Conservation (phyloP, 1,284 basidiomycete genomes). For the Ustilago curta region DNA sequence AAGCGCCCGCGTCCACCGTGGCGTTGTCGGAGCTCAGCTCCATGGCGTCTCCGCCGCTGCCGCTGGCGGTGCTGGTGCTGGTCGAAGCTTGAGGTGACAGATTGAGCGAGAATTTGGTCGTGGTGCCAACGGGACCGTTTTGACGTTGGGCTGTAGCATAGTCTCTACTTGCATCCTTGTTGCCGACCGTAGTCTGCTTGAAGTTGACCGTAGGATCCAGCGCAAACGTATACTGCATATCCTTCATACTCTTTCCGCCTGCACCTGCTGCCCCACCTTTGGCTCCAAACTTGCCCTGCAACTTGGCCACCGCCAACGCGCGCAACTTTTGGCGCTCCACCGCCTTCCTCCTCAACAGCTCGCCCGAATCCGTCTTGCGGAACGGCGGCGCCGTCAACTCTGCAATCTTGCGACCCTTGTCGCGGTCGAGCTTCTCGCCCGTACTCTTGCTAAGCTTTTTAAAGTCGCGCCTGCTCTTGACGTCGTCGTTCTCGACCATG, state of each 20-base stretch:
- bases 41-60: constrained; percentile 13
- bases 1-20: constrained; percentile 17
- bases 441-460: constrained; percentile 47
- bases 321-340: constrained; percentile 48
- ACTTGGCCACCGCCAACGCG: constrained; percentile 47
- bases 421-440: constrained; percentile 54
- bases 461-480: constrained; percentile 45
- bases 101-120: constrained; percentile 43
- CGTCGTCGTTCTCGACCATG: constrained; percentile 51
- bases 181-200: constrained; percentile 44
- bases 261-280: constrained; percentile 8
- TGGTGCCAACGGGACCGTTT: constrained; percentile 38
- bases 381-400: constrained; percentile 54
- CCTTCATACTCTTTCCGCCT: constrained; percentile 43
- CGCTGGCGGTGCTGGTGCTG: constrained; percentile 7
- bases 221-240: constrained; percentile 48
- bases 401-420: constrained; percentile 43
- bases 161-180: constrained; percentile 35
- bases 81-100: constrained; percentile 28
- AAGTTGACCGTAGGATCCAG: constrained; percentile 48
- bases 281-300: constrained; percentile 34
- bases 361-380: constrained; percentile 49
- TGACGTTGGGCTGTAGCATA: constrained; percentile 34
- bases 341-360: constrained; percentile 46
- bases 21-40: constrained; percentile 12